Base-by-base conservation (phyloP, 2,329 filamentous ascomycete species). In the Penicillium sp. region DNA sequence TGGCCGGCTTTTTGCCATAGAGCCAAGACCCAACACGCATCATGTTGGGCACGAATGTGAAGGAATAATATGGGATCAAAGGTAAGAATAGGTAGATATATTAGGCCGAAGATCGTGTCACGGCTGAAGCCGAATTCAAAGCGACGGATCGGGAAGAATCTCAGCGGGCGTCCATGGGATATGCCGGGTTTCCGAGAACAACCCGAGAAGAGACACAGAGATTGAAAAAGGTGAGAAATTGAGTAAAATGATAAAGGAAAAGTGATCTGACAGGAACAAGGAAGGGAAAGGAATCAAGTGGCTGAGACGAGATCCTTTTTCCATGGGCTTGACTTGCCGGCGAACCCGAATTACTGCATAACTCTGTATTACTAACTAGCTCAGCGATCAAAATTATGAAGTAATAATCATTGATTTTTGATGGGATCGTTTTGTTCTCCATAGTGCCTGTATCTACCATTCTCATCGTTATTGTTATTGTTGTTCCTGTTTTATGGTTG, bases 11-110 rank as follows among this genome's bases (percentile, higher is more conserved):
- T 56, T 75, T 77, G 67, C 71, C 71, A 56, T 75, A 76, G n/a
- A 78, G 67, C 76, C 76, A 78, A 51, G 74, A 74, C 51, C 75
- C 75, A 51, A 77, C 69, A 46, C 70, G 67, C 51, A 75, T 65
- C 75, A 77, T 77, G n/a, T 51, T 63, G 56, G 44, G 37, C 40
- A 46, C 7, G 22, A 18, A 53, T 22, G 22, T 29, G 20, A 23
- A 37, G 2, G 4, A 54, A 18, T 26, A 31, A 23, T 11, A 37
- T 35, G 26, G 11, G 18, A 31, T 8, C n/a, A 31, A 1, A 27
- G 3, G 37, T 31, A 27, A 31, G 45, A 27, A 40, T 37, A 49
- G n/a, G 35, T 35, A 48, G 47, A 31, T 23, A 23, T 20, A 44
- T 6, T 11, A 33, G 7, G 18, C 25, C 29, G 12, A 26, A 26